phyloP scores from a whole-genome alignment of 176 grass and related monocot genomes.

The Zizania latifolia region DNA sequence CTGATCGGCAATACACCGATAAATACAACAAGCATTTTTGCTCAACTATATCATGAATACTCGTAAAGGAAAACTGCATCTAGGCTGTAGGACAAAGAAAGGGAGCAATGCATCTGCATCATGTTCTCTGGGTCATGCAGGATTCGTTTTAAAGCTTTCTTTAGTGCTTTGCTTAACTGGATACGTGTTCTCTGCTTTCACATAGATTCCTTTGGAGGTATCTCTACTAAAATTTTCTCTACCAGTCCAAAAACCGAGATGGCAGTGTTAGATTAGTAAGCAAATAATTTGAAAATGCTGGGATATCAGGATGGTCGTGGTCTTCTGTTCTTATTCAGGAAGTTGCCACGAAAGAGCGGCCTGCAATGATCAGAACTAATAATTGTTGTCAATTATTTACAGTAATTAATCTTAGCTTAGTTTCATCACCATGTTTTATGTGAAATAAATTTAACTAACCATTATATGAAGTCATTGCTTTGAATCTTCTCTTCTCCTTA shows the following conservation, averaged over 20 bases:
- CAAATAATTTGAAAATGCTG: conserved; percentile 20
- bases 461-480: too few species aligned
- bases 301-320: background rate
- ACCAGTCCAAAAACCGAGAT: conserved; percentile 12
- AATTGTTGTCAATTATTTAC: too few species aligned
- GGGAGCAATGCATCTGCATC: conserved; percentile 39
- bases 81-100: conserved; percentile 25
- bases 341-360: conserved; percentile 35
- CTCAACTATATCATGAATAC: background rate
- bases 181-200: conserved; percentile 30
- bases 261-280: conserved; percentile 29
- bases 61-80: background rate
- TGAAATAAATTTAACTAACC: too few species aligned
- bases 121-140: conserved; percentile 23
- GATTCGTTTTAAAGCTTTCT: conserved; percentile 7
- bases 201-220: conserved; percentile 47
- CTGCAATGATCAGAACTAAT: conserved; percentile 25
- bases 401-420: too few species aligned
- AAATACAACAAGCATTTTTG: background rate
- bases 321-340: conserved; percentile 13
- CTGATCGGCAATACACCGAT: too few species aligned
- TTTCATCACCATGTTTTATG: too few species aligned
- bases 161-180: conserved; percentile 37
- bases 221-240: background rate
- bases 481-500: too few species aligned